Base-by-base conservation (phyloP, 495 filamentous ascomycete genomes). In the Penicillium paradoxum region DNA sequence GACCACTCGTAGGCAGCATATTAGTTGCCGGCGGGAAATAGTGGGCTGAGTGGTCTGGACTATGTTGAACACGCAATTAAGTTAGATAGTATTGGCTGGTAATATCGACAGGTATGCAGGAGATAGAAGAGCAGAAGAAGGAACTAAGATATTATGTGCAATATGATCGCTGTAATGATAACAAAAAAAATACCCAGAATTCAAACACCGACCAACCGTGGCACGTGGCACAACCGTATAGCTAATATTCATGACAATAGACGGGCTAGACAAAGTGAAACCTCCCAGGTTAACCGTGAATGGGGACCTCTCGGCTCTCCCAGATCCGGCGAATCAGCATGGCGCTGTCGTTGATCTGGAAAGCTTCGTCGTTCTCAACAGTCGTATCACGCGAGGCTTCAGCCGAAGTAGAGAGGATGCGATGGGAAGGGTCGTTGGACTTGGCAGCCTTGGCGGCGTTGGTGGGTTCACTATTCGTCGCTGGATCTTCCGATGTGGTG, bases 321-420 rank as follows among this genome's bases (percentile, higher is more conserved):
- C 74, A 77, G 59, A 77, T 73, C 33, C 74, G 72, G 42, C 74
- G 74, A 36, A 77, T 62, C 70, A 77, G 69, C 64, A 77, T 62
- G 32, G 71, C 73, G 11, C 54, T 45, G 46, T 73, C 70, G 38
- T 55, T 62, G 4, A 66, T 51, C 9, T 56, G 47, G 21, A 58
- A 60, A 43, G 51, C 61, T 19, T 67, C 70, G 1, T 66, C 63
- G n/a, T 66, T 60, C 6, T 73, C 67, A 8, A 36, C 57, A 5
- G 54, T 34, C 17, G 51, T 32, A 25, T 56, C 60, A 18, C 64
- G 62, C 11, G 58, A 29, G 6, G 58, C 57, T 17, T 77, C 73
- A 17, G 69, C 67, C n/a, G 72, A 76, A 22, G 68, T 69, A 6
- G 73, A 75, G 5, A 76, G 51, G 29, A 74, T 66, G 24, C 67